Evolutionary conservation across 306 rosid species (phyloP).

Genomic region (Hippophae rhamnoides): DNA sequence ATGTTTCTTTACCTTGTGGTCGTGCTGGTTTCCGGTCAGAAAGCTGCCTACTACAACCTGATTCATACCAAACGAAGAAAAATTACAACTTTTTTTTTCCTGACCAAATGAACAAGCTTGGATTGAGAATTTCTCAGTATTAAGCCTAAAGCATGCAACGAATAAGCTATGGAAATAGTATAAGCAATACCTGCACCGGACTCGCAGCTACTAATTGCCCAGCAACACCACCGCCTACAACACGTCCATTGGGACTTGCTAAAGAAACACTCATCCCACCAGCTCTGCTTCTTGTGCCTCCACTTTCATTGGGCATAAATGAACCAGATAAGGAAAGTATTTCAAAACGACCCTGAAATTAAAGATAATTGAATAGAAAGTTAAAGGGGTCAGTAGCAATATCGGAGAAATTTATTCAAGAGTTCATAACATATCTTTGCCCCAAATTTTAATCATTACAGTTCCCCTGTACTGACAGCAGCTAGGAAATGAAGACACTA

Average conservation of each 20-base stretch:
- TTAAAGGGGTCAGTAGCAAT: too few relatives aligned
- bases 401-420: too few relatives aligned
- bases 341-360: slow-evolving; percentile 79
- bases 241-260: slow-evolving; percentile 92
- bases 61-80: slow-evolving; percentile 15
- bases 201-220: slow-evolving; percentile 87
- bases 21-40: slow-evolving; percentile 85
- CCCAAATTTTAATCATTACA: too few relatives aligned
- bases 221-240: slow-evolving; percentile 92
- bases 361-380: slow-evolving; percentile 4
- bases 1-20: slow-evolving; percentile 69
- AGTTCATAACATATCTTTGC: too few relatives aligned
- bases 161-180: not conserved
- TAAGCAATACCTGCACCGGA: slow-evolving; percentile 63
- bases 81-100: slow-evolving; percentile 7
- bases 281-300: slow-evolving; percentile 83
- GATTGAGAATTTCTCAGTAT: too few relatives aligned
- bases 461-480: too few relatives aligned
- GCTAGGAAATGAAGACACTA: too few relatives aligned
- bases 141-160: too few relatives aligned
- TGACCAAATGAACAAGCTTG: not conserved
- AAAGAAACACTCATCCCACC: slow-evolving; percentile 96
- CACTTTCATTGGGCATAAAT: slow-evolving; percentile 77
- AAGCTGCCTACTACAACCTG: slow-evolving; percentile 96
- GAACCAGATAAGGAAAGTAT: slow-evolving; percentile 88